Conservation (phyloP, 2,329 filamentous ascomycete genomes). For the Rutstroemia sydowiana region DNA sequence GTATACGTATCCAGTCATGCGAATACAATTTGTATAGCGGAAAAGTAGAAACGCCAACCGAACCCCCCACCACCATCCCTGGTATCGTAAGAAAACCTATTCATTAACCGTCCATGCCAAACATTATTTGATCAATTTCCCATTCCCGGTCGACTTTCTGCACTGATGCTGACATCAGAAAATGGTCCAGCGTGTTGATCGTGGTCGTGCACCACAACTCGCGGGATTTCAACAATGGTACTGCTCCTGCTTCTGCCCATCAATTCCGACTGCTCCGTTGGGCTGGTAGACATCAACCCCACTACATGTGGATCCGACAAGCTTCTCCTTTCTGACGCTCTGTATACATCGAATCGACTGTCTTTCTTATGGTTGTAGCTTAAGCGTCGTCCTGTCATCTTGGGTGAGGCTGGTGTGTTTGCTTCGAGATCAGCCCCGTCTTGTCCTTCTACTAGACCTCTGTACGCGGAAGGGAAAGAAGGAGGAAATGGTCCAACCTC, state of each 20-base stretch:
- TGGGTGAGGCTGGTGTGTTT: not conserved
- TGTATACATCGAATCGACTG: constrained; percentile 18
- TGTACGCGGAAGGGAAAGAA: constrained; percentile 3
- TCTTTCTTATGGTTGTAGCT: constrained; percentile 21
- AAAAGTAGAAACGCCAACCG: not conserved
- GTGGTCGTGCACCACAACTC: constrained; percentile 19
- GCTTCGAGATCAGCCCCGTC: constrained; percentile 7
- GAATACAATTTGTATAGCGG: no score
- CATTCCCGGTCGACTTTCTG: not conserved
- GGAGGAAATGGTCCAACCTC: not conserved
- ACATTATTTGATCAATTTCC: not conserved
- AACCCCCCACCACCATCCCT: not conserved
- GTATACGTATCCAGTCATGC: no score
- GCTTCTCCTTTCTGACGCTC: constrained; percentile 8
- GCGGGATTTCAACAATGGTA: constrained; percentile 10
- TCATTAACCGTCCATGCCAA: not conserved
- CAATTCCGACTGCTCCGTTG: not conserved
- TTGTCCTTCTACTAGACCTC: constrained; percentile 6
- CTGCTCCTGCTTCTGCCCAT: constrained; percentile 2
- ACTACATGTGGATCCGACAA: constrained; percentile 1
- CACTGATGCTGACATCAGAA: not conserved
- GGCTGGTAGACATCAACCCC: not conserved
- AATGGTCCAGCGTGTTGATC: constrained; percentile 8
- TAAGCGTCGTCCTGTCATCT: not conserved
- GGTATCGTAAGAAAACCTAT: not conserved